These are phyloP conservation scores for Aspergillus brasiliensis DNA, from an alignment of 2,329 filamentous ascomycete species.

Conservation along the genomic window DNA sequence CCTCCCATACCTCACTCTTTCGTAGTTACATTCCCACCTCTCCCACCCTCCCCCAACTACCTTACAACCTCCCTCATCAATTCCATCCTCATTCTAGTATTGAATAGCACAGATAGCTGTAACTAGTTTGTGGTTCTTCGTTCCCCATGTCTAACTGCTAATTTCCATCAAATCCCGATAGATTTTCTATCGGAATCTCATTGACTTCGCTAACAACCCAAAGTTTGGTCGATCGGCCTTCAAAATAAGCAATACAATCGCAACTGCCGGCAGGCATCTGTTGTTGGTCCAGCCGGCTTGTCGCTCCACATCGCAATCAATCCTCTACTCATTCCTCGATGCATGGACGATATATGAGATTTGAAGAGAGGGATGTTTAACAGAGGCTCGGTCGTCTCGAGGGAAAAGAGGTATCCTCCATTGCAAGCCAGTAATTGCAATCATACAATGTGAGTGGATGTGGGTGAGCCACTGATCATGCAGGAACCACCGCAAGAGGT, in stretches of 20 bases:
- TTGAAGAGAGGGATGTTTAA: neutral
- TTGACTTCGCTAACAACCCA: neutral
- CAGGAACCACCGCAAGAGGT: slow-evolving; percentile 7
- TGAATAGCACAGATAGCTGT: neutral
- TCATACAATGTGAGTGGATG: neutral
- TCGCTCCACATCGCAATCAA: neutral
- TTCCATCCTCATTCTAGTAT: neutral
- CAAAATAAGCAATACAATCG: neutral
- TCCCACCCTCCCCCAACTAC: too few relatives aligned
- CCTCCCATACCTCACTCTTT: neutral
- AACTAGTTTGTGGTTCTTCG: neutral
- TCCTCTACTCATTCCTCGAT: neutral
- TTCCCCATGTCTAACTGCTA: neutral
- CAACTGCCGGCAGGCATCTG: slow-evolving; percentile 5
- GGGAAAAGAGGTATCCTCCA: neutral
- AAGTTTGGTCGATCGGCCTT: neutral
- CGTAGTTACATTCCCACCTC: neutral
- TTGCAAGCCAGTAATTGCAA: neutral
- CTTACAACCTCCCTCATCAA: neutral
- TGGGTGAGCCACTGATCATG: slow-evolving; percentile 1
- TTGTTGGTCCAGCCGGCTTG: neutral
- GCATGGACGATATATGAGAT: neutral
- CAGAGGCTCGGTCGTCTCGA: neutral
- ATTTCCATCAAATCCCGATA: neutral
- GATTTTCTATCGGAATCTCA: neutral